These are phyloP conservation scores for Claviceps citrina DNA, from an alignment of 2,329 filamentous ascomycete genomes.

Conservation along the genomic window DNA sequence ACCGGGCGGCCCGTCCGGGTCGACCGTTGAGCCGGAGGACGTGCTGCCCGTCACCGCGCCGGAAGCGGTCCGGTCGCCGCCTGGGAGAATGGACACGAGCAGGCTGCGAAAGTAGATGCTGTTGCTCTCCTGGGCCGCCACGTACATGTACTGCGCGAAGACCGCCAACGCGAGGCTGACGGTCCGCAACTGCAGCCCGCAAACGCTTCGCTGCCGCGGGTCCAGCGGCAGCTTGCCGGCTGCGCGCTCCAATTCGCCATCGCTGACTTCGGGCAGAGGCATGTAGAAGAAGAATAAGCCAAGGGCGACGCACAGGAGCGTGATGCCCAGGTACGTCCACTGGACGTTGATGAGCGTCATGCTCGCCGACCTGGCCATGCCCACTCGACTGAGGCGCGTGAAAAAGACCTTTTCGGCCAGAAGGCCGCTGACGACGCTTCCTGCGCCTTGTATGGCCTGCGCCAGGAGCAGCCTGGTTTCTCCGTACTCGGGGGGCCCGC, in stretches of 20 bases:
- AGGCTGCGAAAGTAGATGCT: constrained; percentile 44
- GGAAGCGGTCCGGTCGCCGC: constrained; percentile 9
- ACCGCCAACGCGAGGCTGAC: constrained; percentile 53
- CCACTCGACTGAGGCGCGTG: constrained; percentile 31
- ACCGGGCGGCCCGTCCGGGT: constrained; percentile 23
- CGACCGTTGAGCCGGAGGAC: constrained; percentile 13
- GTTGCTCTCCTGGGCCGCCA: constrained; percentile 55
- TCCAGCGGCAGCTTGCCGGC: constrained; percentile 34
- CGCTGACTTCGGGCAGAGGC: constrained; percentile 46
- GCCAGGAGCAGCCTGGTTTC: constrained; percentile 62
- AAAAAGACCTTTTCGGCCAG: constrained; percentile 65
- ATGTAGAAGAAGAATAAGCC: constrained; percentile 56
- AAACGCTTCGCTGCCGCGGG: constrained; percentile 30
- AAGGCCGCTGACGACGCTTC: constrained; percentile 55
- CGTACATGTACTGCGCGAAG: constrained; percentile 63
- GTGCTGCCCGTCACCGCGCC: constrained; percentile 11
- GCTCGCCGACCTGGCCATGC: constrained; percentile 11
- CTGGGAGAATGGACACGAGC: constrained; percentile 26
- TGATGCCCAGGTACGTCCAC: constrained; percentile 75
- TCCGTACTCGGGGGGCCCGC: constrained; percentile 56
- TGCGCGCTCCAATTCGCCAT: constrained; percentile 36
- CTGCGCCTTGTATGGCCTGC: constrained; percentile 62
- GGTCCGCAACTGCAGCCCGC: constrained; percentile 38
- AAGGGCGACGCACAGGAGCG: constrained; percentile 55
- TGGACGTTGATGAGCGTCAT: constrained; percentile 56